phyloP scores from a whole-genome alignment of 2,329 filamentous ascomycete species.

The Paecilomyces niveus region DNA sequence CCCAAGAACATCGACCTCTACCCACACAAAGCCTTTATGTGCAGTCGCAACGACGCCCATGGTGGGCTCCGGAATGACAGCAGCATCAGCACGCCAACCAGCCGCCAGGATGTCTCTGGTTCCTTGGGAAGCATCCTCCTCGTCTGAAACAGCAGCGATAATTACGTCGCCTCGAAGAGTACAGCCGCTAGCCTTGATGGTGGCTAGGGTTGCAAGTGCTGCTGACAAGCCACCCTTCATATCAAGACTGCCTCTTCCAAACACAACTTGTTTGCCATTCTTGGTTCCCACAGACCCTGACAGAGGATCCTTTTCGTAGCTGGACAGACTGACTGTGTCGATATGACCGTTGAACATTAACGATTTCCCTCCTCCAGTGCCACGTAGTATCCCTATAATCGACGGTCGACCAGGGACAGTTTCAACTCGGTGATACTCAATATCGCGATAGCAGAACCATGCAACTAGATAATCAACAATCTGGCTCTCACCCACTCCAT shows the following conservation, averaged over 20 bases:
- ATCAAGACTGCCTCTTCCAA: slow-evolving; percentile 40
- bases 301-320: slow-evolving; percentile 42
- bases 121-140: slow-evolving; percentile 46
- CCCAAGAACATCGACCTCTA: slow-evolving; percentile 27
- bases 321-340: slow-evolving; percentile 45
- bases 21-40: slow-evolving; percentile 45
- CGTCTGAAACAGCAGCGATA: slow-evolving; percentile 48
- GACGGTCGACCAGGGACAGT: slow-evolving; percentile 42
- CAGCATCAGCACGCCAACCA: slow-evolving; percentile 48
- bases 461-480: slow-evolving; percentile 43
- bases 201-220: slow-evolving; percentile 34
- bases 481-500: slow-evolving; percentile 40
- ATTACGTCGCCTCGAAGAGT: slow-evolving; percentile 44
- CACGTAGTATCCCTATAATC: slow-evolving; percentile 42
- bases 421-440: slow-evolving; percentile 47
- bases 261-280: slow-evolving; percentile 29
- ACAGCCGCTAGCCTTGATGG: slow-evolving; percentile 22
- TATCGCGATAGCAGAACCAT: slow-evolving; percentile 47
- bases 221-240: slow-evolving; percentile 44
- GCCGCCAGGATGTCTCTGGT: slow-evolving; percentile 45
- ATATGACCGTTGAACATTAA: slow-evolving; percentile 50
- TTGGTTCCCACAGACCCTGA: slow-evolving; percentile 31
- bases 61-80: slow-evolving; percentile 46
- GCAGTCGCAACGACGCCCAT: slow-evolving; percentile 35
- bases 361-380: slow-evolving; percentile 41